Base-by-base conservation (phyloP, 768 basidiomycete genomes). In the Pulveroboletus sp. region DNA sequence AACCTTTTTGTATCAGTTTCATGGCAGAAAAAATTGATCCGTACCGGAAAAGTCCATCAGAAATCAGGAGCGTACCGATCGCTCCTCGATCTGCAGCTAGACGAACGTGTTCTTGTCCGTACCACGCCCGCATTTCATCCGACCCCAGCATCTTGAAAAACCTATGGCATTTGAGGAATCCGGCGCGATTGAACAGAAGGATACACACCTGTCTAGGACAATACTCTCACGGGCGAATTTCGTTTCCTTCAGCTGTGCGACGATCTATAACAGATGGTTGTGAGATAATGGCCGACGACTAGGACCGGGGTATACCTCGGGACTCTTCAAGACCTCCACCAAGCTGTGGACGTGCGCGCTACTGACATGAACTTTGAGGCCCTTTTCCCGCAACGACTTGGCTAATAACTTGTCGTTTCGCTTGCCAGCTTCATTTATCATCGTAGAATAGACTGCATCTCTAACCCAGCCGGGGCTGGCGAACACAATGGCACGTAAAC, bases 121-220 rank as follows among this genome's bases (percentile, higher is more conserved):
- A 99, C 96, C 96, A 99, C 5, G 96, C 96, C 47, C 96, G 79
- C 74, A 94, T 84, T 66, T 97, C 94, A 59, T 99, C 94, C 1
- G 78, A 79, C 0, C 87, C 92, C 27, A 98, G 80, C 93, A 94
- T 98, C 69, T 97, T 99, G 73, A 93, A 93, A 73, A 99, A 99
- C 57, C 94, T 97, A 57, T 3, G 30, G 28, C 1, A 5, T 13
- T 41, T 49, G 27, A 48, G 39, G 28, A 31, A 58, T 31, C 24
- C 17, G 1, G 13, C 4, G 6, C 10, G 44, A 47, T 30, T 15
- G 8, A 39, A 31, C 21, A 46, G 28, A 5, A 21, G 7, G 31
- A 17, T 24, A 49, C 64, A 41, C 55, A 91, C 93, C 78, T 93
- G 65, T 98, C 94, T 3, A 98, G 74, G 68, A 91, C 82, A 37